Conservation (phyloP, 306 rosid genomes). For the Inga leiocalycina region DNA sequence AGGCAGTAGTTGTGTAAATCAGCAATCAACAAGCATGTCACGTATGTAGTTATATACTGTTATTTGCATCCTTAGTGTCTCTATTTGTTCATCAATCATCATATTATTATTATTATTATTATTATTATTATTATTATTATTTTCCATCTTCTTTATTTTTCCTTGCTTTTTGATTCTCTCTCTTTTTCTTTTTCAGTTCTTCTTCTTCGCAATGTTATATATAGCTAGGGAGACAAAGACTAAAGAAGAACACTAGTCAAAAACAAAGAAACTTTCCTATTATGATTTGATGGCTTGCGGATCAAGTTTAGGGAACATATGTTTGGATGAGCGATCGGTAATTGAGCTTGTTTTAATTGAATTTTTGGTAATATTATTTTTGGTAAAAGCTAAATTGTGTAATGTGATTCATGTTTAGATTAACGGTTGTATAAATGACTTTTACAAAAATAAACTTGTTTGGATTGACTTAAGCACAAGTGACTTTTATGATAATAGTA, state of each 20-base stretch:
- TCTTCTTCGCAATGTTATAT: background rate
- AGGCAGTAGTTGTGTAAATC: background rate
- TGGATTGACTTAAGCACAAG: too few relatives aligned
- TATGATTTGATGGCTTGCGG: background rate
- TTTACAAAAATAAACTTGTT: too few relatives aligned
- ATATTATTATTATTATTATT: too few relatives aligned
- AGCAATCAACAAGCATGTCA: background rate
- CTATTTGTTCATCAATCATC: background rate
- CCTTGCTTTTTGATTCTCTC: background rate
- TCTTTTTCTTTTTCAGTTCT: too few relatives aligned
- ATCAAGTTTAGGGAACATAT: background rate
- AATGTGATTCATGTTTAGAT: too few relatives aligned
- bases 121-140: background rate
- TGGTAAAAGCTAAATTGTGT: too few relatives aligned
- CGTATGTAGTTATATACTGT: background rate
- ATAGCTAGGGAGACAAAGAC: background rate
- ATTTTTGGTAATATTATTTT: too few relatives aligned
- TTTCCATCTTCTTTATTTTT: background rate
- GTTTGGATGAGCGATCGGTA: too few relatives aligned
- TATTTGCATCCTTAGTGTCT: background rate
- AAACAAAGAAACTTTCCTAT: background rate
- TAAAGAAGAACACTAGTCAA: background rate
- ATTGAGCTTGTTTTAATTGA: too few relatives aligned
- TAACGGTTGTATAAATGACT: too few relatives aligned
- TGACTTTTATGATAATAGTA: too few relatives aligned